Percentiles rank a stretch among this genome's conserved stretches.
Conservation (phyloP, 495 filamentous ascomycete species). For the Penicillium turbatum region DNA sequence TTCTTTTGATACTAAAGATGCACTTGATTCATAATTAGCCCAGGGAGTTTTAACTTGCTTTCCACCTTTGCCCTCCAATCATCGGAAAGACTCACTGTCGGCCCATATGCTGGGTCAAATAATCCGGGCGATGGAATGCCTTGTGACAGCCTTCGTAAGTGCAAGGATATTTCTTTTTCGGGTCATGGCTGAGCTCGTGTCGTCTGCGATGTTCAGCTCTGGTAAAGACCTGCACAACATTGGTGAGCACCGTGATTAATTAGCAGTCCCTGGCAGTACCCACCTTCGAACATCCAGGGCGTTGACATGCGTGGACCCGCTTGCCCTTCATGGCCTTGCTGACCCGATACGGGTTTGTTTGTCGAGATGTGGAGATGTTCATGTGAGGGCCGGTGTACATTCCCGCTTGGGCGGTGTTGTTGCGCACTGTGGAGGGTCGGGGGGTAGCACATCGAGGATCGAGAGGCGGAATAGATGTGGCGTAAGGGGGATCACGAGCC, state of each 20-base stretch:
- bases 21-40: background rate
- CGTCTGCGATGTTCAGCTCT: constrained; percentile 64
- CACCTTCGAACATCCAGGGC: constrained; percentile 55
- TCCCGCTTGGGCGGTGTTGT: background rate
- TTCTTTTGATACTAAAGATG: background rate
- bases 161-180: constrained; percentile 13
- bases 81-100: constrained; percentile 11
- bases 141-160: constrained; percentile 13
- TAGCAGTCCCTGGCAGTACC: constrained; percentile 9
- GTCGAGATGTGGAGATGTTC: background rate
- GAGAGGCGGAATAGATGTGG: background rate
- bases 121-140: constrained; percentile 21
- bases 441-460: background rate
- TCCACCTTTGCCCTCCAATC: background rate
- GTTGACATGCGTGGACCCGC: constrained; percentile 65
- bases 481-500: background rate
- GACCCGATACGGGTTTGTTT: constrained; percentile 49
- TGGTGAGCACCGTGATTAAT: background rate
- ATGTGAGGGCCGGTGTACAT: background rate
- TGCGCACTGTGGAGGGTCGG: background rate
- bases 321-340: constrained; percentile 76
- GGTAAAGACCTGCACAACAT: constrained; percentile 58
- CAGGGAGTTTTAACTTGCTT: background rate
- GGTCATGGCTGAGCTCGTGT: constrained; percentile 17
- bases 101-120: constrained; percentile 14